A percentile compares a stretch with the other conserved stretches of the same genome.
phyloP scores from a whole-genome alignment of 2,329 filamentous ascomycete genomes.

The Macrophomina phaseolina region DNA sequence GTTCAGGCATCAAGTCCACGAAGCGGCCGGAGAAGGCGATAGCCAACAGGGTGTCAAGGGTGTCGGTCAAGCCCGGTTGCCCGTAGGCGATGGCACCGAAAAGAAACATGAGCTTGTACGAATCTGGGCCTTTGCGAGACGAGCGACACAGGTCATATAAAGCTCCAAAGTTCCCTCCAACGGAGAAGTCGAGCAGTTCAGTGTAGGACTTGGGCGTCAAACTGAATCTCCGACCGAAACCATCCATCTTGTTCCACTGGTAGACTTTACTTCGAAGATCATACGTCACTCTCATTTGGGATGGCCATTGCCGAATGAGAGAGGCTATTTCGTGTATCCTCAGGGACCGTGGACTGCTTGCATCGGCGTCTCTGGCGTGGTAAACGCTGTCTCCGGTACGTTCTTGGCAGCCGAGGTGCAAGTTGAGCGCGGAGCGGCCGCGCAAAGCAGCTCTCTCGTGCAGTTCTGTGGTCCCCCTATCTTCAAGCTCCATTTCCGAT shows the following conservation, averaged over 20 bases:
- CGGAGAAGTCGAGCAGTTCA: neutral
- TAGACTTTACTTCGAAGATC: neutral
- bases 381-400: constrained; percentile 30
- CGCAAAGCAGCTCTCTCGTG: constrained; percentile 39
- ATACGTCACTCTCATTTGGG: neutral
- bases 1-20: neutral
- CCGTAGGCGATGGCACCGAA: constrained; percentile 2
- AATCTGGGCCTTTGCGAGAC: neutral
- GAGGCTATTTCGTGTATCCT: constrained; percentile 31
- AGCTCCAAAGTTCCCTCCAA: neutral
- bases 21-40: constrained; percentile 2
- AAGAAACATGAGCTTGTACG: neutral
- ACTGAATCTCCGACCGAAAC: neutral
- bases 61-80: neutral
- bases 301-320: constrained; percentile 27
- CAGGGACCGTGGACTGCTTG: constrained; percentile 30
- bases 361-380: constrained; percentile 27
- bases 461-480: constrained; percentile 31
- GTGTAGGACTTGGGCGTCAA: neutral
- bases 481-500: constrained; percentile 45
- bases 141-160: constrained; percentile 11
- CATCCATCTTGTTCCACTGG: neutral
- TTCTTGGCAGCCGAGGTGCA: constrained; percentile 42
- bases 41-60: neutral
- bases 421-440: constrained; percentile 36